Conservation (phyloP, 306 rosid species). For the Cicer judaicum region DNA sequence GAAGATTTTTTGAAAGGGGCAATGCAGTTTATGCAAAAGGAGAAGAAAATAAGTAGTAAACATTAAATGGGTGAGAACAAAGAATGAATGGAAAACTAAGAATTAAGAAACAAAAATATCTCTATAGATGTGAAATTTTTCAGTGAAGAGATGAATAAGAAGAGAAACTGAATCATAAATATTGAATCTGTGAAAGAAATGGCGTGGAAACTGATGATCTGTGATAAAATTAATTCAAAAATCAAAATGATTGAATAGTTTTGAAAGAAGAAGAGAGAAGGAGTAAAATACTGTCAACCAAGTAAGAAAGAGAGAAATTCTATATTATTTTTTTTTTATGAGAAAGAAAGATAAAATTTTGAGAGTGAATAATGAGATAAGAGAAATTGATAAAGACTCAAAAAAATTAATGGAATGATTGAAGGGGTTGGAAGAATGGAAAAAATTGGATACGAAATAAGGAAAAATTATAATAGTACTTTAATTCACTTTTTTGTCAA, state of each 20-base stretch:
- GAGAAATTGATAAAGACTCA: too few relatives aligned
- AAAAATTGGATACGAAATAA: constrained; percentile 2
- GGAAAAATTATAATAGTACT: too few relatives aligned
- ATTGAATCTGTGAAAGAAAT: constrained; percentile 6
- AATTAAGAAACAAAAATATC: not conserved
- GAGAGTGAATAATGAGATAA: too few relatives aligned
- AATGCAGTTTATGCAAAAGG: constrained; percentile 37
- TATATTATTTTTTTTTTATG: too few relatives aligned
- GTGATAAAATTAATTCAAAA: constrained; percentile 2
- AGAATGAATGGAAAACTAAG: constrained; percentile 17
- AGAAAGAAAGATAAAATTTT: too few relatives aligned
- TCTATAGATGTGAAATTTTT: constrained; percentile 22
- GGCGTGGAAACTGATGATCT: constrained; percentile 27
- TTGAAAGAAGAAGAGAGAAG: constrained; percentile 12
- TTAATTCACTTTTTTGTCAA: too few relatives aligned
- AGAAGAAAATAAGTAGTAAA: not conserved
- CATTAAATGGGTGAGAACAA: constrained; percentile 8
- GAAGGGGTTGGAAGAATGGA: too few relatives aligned
- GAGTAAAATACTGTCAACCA: not conserved
- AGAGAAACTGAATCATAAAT: constrained; percentile 10
- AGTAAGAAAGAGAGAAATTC: too few relatives aligned
- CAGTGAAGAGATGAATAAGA: constrained; percentile 14
- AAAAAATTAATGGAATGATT: too few relatives aligned
- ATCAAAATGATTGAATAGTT: not conserved
- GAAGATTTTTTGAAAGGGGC: constrained; percentile 24